Evolutionary conservation across 2,329 filamentous ascomycete species (phyloP).

Genomic region (Beauveria caledonica): DNA sequence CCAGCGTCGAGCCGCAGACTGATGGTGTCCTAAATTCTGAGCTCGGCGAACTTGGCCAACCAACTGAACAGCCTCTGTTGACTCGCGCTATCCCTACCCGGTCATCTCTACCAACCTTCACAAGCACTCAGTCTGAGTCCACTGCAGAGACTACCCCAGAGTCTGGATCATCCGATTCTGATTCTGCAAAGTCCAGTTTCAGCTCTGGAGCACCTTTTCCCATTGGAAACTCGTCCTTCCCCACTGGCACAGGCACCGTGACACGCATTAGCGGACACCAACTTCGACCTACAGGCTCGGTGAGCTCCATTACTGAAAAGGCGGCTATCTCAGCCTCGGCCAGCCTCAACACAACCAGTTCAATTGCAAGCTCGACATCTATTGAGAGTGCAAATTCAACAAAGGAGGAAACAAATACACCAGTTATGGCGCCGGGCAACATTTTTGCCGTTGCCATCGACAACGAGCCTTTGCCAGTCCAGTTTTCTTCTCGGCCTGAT

Average conservation of each 20-base stretch:
- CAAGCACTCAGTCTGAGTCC: slow-evolving; percentile 10
- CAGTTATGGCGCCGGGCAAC: slow-evolving; percentile 23
- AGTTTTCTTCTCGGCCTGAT: slow-evolving; percentile 40
- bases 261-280: neutral
- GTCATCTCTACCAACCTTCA: slow-evolving; percentile 20
- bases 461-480: slow-evolving; percentile 40
- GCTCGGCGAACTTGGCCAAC: neutral
- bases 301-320: neutral
- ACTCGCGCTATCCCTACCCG: slow-evolving; percentile 25
- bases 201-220: neutral
- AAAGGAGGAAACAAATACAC: neutral
- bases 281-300: neutral
- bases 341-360: neutral
- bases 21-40: neutral
- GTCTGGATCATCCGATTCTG: neutral
- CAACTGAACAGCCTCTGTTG: slow-evolving; percentile 10
- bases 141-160: neutral
- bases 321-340: neutral
- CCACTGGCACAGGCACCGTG: neutral
- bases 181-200: neutral
- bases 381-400: neutral
- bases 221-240: neutral
- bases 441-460: slow-evolving; percentile 51
- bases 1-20: slow-evolving; percentile 1
- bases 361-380: neutral